Evolutionary conservation across 352 stramenopile genomes (phyloP).

Genomic region (Phytophthora crassamura): DNA sequence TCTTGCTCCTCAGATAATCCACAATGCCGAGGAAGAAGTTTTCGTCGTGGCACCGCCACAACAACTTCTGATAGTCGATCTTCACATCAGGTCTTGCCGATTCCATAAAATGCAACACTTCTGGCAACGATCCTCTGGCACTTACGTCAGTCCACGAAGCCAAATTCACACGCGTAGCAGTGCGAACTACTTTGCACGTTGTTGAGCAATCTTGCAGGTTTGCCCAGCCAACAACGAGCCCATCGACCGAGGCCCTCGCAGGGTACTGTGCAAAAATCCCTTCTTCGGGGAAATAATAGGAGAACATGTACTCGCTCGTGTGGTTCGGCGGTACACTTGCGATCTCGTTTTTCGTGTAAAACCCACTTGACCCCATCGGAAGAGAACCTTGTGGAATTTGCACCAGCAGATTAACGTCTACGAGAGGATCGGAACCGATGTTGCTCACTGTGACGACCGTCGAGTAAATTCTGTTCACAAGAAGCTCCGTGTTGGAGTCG

Average conservation of each 20-base stretch:
- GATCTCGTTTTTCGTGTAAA: slow-evolving; percentile 61
- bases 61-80: slow-evolving; percentile 41
- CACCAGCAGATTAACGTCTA: slow-evolving; percentile 55
- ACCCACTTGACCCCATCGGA: slow-evolving; percentile 45
- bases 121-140: slow-evolving; percentile 47
- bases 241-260: slow-evolving; percentile 48
- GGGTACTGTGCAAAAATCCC: slow-evolving; percentile 63
- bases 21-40: slow-evolving; percentile 46
- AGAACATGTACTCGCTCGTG: slow-evolving; percentile 47
- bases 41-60: slow-evolving; percentile 53
- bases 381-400: slow-evolving; percentile 70
- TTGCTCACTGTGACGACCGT: slow-evolving; percentile 68
- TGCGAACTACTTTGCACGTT: slow-evolving; percentile 37
- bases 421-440: slow-evolving; percentile 40
- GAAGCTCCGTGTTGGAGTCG: slow-evolving; percentile 40
- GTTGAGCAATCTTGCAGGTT: slow-evolving; percentile 19
- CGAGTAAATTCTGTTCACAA: slow-evolving; percentile 59
- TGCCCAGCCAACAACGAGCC: slow-evolving; percentile 48
- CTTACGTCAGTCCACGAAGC: slow-evolving; percentile 68
- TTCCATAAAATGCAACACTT: slow-evolving; percentile 44
- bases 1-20: slow-evolving; percentile 42
- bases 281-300: slow-evolving; percentile 66
- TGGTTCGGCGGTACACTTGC: slow-evolving; percentile 45
- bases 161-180: slow-evolving; percentile 50
- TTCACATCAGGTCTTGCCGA: slow-evolving; percentile 35